These are phyloP conservation scores for Rubroboletus pulcherrimus DNA, from an alignment of 768 basidiomycete genomes.

Conservation along the genomic window DNA sequence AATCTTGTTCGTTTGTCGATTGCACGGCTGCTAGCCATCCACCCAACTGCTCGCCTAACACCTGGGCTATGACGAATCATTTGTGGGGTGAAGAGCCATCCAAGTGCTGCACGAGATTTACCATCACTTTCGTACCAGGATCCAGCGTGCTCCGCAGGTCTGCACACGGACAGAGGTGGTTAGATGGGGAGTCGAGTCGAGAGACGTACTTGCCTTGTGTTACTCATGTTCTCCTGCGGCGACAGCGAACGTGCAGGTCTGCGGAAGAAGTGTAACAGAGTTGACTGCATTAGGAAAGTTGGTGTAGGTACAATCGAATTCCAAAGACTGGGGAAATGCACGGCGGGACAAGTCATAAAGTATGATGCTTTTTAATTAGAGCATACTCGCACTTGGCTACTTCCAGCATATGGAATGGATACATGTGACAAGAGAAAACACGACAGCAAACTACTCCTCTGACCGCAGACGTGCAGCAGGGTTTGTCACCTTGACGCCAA, in stretches of 20 bases:
- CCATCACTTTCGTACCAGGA: conserved; percentile 84
- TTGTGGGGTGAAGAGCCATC: conserved; percentile 11
- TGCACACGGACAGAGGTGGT: conserved; percentile 13
- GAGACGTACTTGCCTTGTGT: conserved; percentile 24
- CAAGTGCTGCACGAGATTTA: conserved; percentile 29
- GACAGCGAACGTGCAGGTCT: conserved; percentile 10
- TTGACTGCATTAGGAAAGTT: conserved; percentile 26
- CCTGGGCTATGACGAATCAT: conserved; percentile 39
- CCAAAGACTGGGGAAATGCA: neutral
- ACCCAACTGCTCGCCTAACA: conserved; percentile 59
- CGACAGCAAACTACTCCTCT: conserved; percentile 68
- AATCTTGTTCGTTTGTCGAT: conserved; percentile 40
- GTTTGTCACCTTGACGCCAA: conserved; percentile 94
- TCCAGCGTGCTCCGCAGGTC: conserved; percentile 79
- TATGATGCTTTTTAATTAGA: conserved; percentile 27
- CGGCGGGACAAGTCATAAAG: conserved; percentile 2
- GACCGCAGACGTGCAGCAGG: conserved; percentile 87
- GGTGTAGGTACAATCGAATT: neutral
- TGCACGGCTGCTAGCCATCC: conserved; percentile 61
- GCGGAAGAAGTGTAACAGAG: conserved; percentile 16
- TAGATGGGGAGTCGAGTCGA: neutral
- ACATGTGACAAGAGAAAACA: conserved; percentile 36
- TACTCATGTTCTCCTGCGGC: conserved; percentile 19
- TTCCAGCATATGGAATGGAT: conserved; percentile 51
- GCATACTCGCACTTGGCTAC: conserved; percentile 49